Evolutionary conservation across 2,329 filamentous ascomycete genomes (phyloP).

Genomic region (Mycogone perniciosa): DNA sequence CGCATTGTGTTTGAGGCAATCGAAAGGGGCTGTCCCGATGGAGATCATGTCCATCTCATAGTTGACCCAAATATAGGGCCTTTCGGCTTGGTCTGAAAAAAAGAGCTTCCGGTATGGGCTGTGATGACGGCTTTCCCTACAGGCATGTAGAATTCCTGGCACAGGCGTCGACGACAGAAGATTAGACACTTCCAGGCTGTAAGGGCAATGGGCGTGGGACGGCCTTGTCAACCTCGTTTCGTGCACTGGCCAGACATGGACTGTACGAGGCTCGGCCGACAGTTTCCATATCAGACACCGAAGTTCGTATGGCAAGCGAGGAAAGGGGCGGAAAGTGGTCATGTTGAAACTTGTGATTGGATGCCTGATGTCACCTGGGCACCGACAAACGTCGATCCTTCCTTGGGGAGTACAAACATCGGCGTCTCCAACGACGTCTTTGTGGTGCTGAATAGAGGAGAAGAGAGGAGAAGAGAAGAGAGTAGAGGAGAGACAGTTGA

Average conservation of each 20-base stretch:
- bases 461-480: no score
- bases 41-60: slow-evolving; percentile 15
- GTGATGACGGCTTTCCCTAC: slow-evolving; percentile 5
- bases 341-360: background rate
- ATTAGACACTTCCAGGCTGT: no score
- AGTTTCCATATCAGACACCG: slow-evolving; percentile 12
- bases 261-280: slow-evolving; percentile 6
- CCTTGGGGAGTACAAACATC: background rate
- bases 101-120: slow-evolving; percentile 10
- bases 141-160: slow-evolving; percentile 10
- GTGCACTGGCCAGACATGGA: slow-evolving; percentile 6
- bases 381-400: background rate
- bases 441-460: no score
- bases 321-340: slow-evolving; percentile 11
- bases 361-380: no score
- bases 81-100: slow-evolving; percentile 1
- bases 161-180: background rate
- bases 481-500: no score
- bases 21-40: background rate
- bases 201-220: background rate
- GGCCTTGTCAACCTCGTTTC: background rate
- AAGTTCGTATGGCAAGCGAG: slow-evolving; percentile 10
- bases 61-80: slow-evolving; percentile 14
- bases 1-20: slow-evolving; percentile 4
- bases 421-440: no score